Percentiles rank a stretch among this genome's conserved stretches.
Evolutionary conservation across 176 grass and related monocot species (phyloP).

Genomic region (Oryza coarctata): DNA sequence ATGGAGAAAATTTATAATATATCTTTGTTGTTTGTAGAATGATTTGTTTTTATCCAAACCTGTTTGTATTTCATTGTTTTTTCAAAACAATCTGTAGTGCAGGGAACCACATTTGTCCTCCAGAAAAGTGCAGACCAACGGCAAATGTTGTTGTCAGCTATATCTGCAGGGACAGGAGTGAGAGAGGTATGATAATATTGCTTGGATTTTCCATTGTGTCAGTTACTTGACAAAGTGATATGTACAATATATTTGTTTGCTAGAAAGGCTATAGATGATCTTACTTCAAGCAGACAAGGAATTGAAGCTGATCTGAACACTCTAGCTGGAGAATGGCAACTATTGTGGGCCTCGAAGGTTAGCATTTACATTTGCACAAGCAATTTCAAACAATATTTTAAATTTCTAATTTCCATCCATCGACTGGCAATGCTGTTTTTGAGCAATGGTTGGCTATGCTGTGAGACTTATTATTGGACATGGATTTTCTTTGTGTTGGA

Average conservation of each 20-base stretch:
- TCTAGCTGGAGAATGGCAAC: constrained; percentile 84
- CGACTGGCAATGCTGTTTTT: background rate
- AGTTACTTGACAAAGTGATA: constrained; percentile 14
- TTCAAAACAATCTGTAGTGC: constrained; percentile 79
- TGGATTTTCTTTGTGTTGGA: background rate
- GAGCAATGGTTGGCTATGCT: constrained; percentile 2
- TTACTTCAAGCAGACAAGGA: constrained; percentile 47
- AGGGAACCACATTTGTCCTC: constrained; percentile 96
- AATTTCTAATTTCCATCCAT: constrained; percentile 3
- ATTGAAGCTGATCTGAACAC: constrained; percentile 44
- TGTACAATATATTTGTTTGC: constrained; percentile 20
- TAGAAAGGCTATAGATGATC: constrained; percentile 69
- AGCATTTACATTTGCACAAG: constrained; percentile 14
- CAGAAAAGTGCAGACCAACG: constrained; percentile 81
- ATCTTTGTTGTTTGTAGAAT: constrained; percentile 8
- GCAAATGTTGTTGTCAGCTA: constrained; percentile 75
- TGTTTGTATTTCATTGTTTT: constrained; percentile 40
- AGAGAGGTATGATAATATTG: constrained; percentile 44
- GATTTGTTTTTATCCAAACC: background rate
- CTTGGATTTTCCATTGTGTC: background rate
- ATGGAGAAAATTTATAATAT: background rate
- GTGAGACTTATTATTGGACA: background rate
- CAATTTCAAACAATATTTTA: background rate
- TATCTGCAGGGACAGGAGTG: constrained; percentile 59
- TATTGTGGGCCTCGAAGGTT: constrained; percentile 86